Evolutionary conservation across 495 filamentous ascomycete genomes (phyloP), one percentile per base, ranked within the genome.

Genomic region (Xanthoparmelia taractica): DNA sequence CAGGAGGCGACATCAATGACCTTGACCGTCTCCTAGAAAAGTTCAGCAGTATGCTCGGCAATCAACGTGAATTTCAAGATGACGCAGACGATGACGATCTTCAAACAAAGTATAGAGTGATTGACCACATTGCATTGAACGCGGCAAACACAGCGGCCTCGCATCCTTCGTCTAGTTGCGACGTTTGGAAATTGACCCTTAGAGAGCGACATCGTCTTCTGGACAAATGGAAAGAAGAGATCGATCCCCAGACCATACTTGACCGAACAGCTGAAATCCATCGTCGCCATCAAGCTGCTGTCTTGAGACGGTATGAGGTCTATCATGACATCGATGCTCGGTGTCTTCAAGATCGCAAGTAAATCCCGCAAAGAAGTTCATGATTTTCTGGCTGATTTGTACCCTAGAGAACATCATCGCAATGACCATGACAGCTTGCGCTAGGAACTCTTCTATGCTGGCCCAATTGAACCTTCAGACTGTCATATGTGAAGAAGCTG

Each of bases 401-500:
- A 15, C 3, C 11, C 12, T 17, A 67, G 66, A 69, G 38, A 61
- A 76, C 18, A 64, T 77, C 0, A 61, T 76, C 10, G 75, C 72
- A 4, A 65, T 75, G 57, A 77, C 74, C 4, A 77, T 74, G 5
- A 74, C 74, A 33, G 64, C 66, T 18, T 70, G 73, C 57, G 74
- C 74, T 40, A 68, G 65, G 20, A 58, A 73, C 25, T 68, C 69
- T 50, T 29, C 64, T 12, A 67, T 65, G n/a, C 55, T 77, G 4
- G 67, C 66, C 40, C 41, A 68, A 60, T 29, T 67, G 54, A 47
- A 58, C 58, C 47, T 70, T 23, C 63, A 73, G 18, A 75, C 79
- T 18, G 71, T 84, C 33, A 75, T 85, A 11, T 80, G 83, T 47
- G 82, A 85, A 69, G 82, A 85, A 64, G 83, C 83, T 4, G 82